These are phyloP conservation scores for Leucoagaricus sp. DNA, from an alignment of 1,284 basidiomycete species.

Conservation along the genomic window DNA sequence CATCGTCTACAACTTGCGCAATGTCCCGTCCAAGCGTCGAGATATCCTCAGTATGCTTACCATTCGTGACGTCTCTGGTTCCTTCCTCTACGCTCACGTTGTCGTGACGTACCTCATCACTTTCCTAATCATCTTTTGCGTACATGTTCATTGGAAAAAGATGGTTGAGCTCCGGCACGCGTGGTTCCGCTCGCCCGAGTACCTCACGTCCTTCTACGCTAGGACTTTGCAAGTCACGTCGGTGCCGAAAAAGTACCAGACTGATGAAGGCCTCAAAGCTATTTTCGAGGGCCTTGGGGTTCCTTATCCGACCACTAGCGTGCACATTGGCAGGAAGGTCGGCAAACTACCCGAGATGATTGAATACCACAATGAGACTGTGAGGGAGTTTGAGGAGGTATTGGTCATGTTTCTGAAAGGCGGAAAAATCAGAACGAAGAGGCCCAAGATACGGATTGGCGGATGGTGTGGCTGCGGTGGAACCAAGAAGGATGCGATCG, in stretches of 20 bases:
- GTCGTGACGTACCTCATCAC: slow-evolving; percentile 76
- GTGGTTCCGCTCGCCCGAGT: slow-evolving; percentile 81
- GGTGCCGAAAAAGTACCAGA: slow-evolving; percentile 76
- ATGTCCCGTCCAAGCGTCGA: slow-evolving; percentile 51
- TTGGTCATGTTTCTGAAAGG: slow-evolving; percentile 86
- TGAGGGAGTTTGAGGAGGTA: slow-evolving; percentile 80
- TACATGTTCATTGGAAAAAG: slow-evolving; percentile 74
- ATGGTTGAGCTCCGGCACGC: slow-evolving; percentile 69
- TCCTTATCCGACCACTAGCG: slow-evolving; percentile 82
- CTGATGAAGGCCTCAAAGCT: slow-evolving; percentile 72
- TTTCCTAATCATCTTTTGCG: slow-evolving; percentile 59
- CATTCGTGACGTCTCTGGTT: slow-evolving; percentile 71
- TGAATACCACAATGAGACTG: slow-evolving; percentile 85
- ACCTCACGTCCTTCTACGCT: slow-evolving; percentile 75
- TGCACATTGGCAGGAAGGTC: slow-evolving; percentile 79
- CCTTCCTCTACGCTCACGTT: slow-evolving; percentile 75
- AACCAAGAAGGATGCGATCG: slow-evolving; percentile 77
- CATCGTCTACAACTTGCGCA: slow-evolving; percentile 60
- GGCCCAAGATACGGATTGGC: slow-evolving; percentile 76
- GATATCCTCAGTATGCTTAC: slow-evolving; percentile 77
- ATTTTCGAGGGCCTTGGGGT: slow-evolving; percentile 75
- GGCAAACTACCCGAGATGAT: slow-evolving; percentile 77
- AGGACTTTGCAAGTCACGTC: slow-evolving; percentile 76
- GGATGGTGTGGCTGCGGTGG: slow-evolving; percentile 79
- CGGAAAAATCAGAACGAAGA: slow-evolving; percentile 69